Percentiles rank a stretch among this genome's conserved stretches.
Evolutionary conservation across 83 land plant species (phyloP).

Genomic region (Diphasiastrum complanatum): DNA sequence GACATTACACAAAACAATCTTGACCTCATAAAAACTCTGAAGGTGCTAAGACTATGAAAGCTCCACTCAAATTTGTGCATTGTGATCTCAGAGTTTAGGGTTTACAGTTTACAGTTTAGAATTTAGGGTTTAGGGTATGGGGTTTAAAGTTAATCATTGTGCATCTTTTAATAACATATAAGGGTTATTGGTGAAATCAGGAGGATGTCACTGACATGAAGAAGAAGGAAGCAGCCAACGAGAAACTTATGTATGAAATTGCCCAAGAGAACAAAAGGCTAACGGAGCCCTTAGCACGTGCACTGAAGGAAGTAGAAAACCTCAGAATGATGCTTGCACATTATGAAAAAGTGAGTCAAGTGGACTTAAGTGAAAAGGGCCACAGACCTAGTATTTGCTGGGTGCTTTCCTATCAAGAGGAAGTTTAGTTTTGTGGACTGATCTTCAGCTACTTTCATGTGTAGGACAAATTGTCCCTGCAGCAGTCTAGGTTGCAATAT

Average conservation of each 20-base stretch:
- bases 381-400: no score
- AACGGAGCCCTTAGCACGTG: conserved; percentile 30
- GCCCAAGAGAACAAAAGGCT: conserved; percentile 38
- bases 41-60: no score
- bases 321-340: conserved; percentile 18
- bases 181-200: background rate
- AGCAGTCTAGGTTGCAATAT: conserved; percentile 12
- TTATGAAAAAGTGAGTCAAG: conserved; percentile 27
- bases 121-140: background rate
- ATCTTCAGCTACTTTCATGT: no score
- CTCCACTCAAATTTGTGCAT: background rate
- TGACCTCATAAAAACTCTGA: conserved; percentile 37
- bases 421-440: no score
- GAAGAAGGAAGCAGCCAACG: conserved; percentile 39
- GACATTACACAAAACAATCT: conserved; percentile 41
- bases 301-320: conserved; percentile 32
- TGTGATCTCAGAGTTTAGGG: no score
- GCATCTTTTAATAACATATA: background rate
- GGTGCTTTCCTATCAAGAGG: no score
- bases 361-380: background rate
- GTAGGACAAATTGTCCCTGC: conserved; percentile 32
- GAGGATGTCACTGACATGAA: conserved; percentile 39
- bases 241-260: conserved; percentile 36
- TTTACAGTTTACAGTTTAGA: background rate
- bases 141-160: no score